Base-by-base conservation (phyloP, 768 basidiomycete species). In the Chalciporus piperatus region DNA sequence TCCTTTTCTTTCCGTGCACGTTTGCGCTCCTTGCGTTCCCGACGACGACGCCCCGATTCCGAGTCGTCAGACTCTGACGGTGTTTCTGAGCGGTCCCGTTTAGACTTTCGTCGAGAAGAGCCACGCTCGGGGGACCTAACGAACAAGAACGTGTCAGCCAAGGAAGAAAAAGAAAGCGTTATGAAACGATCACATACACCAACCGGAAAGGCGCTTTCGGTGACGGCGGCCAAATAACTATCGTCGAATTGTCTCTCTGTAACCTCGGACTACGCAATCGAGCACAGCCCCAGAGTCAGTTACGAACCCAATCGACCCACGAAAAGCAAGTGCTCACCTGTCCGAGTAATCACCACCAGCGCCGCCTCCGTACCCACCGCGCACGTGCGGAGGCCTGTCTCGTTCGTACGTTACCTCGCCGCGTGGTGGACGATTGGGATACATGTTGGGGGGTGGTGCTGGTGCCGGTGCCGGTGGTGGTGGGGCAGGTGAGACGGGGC, bases 181-280 rank as follows among this genome's bases (percentile, higher is more conserved):
- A 5, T 12, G 22, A 22, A n/a, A 37, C 19, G 6, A 40, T 22
- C 3, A 73, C 84, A 27, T 69, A 88, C 82, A 81, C 56, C 41
- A 70, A 67, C 33, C 88, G 80, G 33, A 78, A 71, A 48, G 83
- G 82, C 10, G 76, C 80, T 56, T 85, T 86, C 0, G 92, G 92
- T 3, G 92, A 93, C 4, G 82, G 69, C 2, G 92, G 92, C 92
- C 92, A 94, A n/a, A 91, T 75, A 58, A 78, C 77, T 2, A 83
- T 66, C 6, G 74, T 75, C 9, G 70, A 79, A 5, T 59, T 73
- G 58, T 82, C 82, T 43, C 92, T 76, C 64, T 92, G 84, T 42
- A 74, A 63, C 49, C 88, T 76, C 28, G 92, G 91, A 59, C 91
- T 93, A 53, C 1, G 46, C 51, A 22, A 22, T 22, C 4, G 22